Percentiles rank a stretch among this genome's conserved stretches.
These are phyloP conservation scores for Paracamarosporium sp. DNA, from an alignment of 2,329 filamentous ascomycete genomes.

Conservation along the genomic window DNA sequence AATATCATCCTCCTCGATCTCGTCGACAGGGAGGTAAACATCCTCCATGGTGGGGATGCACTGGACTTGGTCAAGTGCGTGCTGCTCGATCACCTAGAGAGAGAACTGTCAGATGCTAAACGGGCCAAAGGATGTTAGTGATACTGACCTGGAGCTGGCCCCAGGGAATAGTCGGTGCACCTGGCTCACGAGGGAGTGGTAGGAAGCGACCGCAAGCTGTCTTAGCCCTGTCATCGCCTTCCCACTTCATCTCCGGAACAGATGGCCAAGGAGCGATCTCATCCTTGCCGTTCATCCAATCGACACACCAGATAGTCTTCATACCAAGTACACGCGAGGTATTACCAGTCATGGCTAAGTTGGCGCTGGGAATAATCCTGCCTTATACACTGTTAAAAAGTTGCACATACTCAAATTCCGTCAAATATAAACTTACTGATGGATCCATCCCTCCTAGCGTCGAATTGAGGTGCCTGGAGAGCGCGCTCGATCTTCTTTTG, in stretches of 20 bases:
- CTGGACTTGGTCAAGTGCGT: slow-evolving; percentile 47
- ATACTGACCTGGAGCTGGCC: slow-evolving; percentile 40
- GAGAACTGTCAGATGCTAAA: neutral
- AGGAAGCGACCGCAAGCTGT: slow-evolving; percentile 51
- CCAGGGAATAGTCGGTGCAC: slow-evolving; percentile 51
- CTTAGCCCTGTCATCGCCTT: slow-evolving; percentile 55
- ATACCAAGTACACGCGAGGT: slow-evolving; percentile 42
- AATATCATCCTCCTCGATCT: slow-evolving; percentile 38
- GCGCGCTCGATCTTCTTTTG: slow-evolving; percentile 16
- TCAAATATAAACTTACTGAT: neutral
- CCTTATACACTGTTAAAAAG: neutral
- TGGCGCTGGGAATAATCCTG: slow-evolving; percentile 25
- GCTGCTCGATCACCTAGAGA: slow-evolving; percentile 38
- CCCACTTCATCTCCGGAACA: slow-evolving; percentile 53
- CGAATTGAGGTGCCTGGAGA: neutral
- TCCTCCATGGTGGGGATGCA: slow-evolving; percentile 46
- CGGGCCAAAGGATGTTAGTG: no score
- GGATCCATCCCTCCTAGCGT: neutral
- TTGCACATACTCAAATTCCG: neutral
- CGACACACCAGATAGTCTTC: slow-evolving; percentile 49
- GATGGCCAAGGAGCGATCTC: slow-evolving; percentile 51
- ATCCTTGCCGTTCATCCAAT: slow-evolving; percentile 41
- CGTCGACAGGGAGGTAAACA: slow-evolving; percentile 45
- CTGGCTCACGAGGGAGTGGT: slow-evolving; percentile 51
- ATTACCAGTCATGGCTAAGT: slow-evolving; percentile 31